Base-by-base conservation (phyloP, 139 green algal species). In the Picochlorum sp. region DNA sequence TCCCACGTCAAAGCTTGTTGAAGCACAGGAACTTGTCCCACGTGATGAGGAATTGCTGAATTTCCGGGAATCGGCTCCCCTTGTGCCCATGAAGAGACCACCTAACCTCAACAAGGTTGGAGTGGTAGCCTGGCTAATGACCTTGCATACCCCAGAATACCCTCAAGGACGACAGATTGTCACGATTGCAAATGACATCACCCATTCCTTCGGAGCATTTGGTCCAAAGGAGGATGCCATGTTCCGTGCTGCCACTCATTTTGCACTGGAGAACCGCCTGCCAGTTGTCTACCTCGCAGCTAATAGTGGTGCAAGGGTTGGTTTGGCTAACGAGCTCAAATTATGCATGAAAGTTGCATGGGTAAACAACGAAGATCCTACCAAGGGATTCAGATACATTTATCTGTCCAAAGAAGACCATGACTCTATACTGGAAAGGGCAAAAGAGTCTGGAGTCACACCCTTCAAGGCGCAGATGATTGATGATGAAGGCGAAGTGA, bases 121-220 rank as follows among this genome's bases (percentile, higher is more conserved):
- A 60, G 95, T 99, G 76, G 87, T 97, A 7, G 89, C 81, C 16
- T 99, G 92, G 92, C 57, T 79, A 14, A 70, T 94, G 50, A 88
- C 78, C 1, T 76, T 99, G 51, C 65, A 74, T 44, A 95, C 92
- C 2, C 90, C 86, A 18, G 94, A 99, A 74, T 95, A 78, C 70
- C 86, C 88, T 9, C 75, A 86, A 60, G 88, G 84, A 26, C 49
- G 79, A 16, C 77, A 88, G 28, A 66, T 93, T 4, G 77, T 99
- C 3, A 88, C 93, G 9, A 82, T 99, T 13, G 88, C 92, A 47
- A 98, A 97, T 63, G 94, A 99, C 81, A 94, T 97, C 71, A 97
- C 94, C 3, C 83, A 82, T 81, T 81, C 87, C 63, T 84, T 69
- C 0, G 94, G 94, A 23, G 83, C 92, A 6, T 97, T 99, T 74